Evolutionary conservation across 345 rosid genomes (phyloP), one percentile per base, ranked within the genome.

Genomic region (Euphorbia peplus): DNA sequence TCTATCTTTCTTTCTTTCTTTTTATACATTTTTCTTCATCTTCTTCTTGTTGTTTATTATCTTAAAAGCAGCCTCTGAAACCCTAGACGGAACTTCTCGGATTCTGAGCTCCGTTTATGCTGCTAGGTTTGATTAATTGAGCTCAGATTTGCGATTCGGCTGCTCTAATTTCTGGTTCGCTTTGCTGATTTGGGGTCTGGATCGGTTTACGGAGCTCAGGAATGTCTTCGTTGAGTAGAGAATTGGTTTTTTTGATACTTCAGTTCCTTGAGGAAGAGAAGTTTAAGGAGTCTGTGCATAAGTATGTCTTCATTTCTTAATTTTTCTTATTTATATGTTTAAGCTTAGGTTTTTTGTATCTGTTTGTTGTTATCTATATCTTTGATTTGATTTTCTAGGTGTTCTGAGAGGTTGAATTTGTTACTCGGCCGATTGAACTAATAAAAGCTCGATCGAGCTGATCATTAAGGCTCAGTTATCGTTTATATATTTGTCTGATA

Each of bases 261-360:
- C 98, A 93, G 74, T 93, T 93, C 70, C 97, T 93, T 6, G 96
- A 90, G 53, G 98, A 93, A 78, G 93, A 93, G 82, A 88, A 90
- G 73, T 93, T 83, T 58, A 87, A 85, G 78, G 97, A 93, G 75
- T 83, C 97, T 70, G 89, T 90, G 59, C 98, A 90, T 73, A 90
- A 82, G 98, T 87, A 80, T 75, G 75, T 63, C 52, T 46, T 11
- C 2, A 46, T 47, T 44, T 60, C 24, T 35, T 22, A 24, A 19
- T 8, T 8, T 16, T 62, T 29, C 3, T 13, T n/a, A 16, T 11
- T 12, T 66, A 2, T 67, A n/a, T 50, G 12, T 11, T 26, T 5
- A 22, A 26, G 1, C 41, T 12, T 48, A 22, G 47, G 39, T 8
- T 19, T n/a, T 22, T 14, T 24, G 41, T 32, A 9, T 30, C 15